phyloP scores from a whole-genome alignment of 306 rosid species.

The Glycine tomentella region DNA sequence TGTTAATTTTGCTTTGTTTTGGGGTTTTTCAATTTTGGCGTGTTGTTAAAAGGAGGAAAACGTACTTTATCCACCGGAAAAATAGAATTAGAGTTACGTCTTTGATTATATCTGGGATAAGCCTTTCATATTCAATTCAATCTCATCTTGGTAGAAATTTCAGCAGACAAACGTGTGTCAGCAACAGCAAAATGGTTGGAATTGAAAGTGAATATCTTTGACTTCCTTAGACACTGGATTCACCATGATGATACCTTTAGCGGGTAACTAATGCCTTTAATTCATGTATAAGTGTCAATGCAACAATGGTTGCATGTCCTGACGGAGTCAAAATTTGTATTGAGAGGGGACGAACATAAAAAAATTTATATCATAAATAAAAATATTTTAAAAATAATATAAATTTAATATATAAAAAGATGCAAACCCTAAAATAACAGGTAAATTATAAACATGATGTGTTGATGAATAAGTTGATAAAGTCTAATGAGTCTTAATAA shows the following conservation, averaged over 20 bases:
- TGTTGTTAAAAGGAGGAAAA: background rate
- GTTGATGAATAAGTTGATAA: too few species aligned
- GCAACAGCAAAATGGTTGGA: conserved; percentile 18
- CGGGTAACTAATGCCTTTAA: background rate
- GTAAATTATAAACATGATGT: too few species aligned
- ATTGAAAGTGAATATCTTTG: conserved; percentile 35
- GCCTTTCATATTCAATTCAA: background rate
- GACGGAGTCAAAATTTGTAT: too few species aligned
- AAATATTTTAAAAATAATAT: too few species aligned
- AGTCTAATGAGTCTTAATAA: too few species aligned
- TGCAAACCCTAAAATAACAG: too few species aligned
- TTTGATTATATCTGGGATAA: background rate
- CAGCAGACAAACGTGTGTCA: conserved; percentile 22
- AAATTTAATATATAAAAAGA: too few species aligned
- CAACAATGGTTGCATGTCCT: background rate
- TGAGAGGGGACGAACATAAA: too few species aligned
- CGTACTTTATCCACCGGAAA: background rate
- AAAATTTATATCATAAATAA: too few species aligned
- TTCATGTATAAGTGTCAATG: background rate
- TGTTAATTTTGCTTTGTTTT: background rate
- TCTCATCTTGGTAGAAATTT: background rate
- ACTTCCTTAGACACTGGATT: conserved; percentile 7
- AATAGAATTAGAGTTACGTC: background rate
- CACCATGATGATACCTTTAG: background rate
- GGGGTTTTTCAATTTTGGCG: background rate